phyloP scores from a whole-genome alignment of 345 rosid genomes.

The Heritiera fomes region DNA sequence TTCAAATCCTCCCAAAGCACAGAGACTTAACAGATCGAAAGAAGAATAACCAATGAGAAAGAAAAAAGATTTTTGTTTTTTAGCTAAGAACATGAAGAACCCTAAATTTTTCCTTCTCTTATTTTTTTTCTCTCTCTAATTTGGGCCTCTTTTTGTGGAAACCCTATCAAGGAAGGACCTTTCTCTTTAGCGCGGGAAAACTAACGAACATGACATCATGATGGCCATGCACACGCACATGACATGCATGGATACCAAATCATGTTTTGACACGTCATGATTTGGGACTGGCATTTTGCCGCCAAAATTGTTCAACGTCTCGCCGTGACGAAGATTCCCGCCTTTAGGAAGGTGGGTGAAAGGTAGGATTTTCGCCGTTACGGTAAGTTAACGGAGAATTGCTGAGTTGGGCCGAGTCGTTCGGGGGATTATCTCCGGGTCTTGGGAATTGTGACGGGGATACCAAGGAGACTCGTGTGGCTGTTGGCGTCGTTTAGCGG shows the following conservation, averaged over 20 bases:
- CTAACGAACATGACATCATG: constrained; percentile 15
- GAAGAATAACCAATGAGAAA: no score
- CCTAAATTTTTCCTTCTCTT: constrained; percentile 1
- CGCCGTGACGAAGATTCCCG: constrained; percentile 17
- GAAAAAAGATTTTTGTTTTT: background rate
- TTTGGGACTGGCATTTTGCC: background rate
- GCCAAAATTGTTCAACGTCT: constrained; percentile 16
- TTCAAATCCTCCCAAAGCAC: no score
- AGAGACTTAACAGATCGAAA: no score
- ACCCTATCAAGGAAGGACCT: constrained; percentile 4
- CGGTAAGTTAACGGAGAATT: background rate
- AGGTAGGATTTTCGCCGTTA: background rate
- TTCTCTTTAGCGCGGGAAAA: constrained; percentile 24
- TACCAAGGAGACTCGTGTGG: background rate
- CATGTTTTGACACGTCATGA: background rate
- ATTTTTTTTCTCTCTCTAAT: background rate
- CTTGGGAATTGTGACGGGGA: background rate
- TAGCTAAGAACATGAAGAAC: background rate
- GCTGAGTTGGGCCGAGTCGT: constrained; percentile 2
- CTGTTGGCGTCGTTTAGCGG: background rate
- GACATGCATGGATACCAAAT: background rate
- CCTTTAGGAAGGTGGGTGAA: background rate
- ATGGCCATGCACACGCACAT: constrained; percentile 2
- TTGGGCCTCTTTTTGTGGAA: constrained; percentile 5
- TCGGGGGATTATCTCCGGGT: background rate